Percentiles rank a stretch among this genome's conserved stretches.
phyloP scores from a whole-genome alignment of 176 grass and related monocot species.

The bread wheat (Triticum aestivum) region DNA sequence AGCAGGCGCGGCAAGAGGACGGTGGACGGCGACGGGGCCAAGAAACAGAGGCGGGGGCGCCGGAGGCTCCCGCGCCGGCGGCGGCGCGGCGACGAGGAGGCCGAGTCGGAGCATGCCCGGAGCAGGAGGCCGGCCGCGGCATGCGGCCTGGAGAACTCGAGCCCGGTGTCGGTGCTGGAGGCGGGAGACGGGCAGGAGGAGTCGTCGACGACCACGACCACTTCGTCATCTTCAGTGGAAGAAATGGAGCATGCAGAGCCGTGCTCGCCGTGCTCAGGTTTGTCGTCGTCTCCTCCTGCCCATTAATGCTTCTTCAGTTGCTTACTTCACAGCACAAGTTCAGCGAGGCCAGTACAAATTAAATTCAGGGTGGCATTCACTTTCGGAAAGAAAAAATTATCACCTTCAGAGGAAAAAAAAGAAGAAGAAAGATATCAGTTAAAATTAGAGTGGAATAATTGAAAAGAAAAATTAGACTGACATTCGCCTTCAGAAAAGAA shows the following conservation, averaged over 20 bases:
- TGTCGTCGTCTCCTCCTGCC: background rate
- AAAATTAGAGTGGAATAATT: no score
- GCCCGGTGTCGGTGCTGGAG: conserved; percentile 87
- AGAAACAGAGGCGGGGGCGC: background rate
- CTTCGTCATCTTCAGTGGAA: conserved; percentile 27
- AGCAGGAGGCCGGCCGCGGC: background rate
- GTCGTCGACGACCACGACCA: conserved; percentile 2
- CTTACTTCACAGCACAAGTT: background rate
- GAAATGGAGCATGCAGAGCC: conserved; percentile 23
- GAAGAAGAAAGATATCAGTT: background rate
- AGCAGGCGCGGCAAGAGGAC: background rate
- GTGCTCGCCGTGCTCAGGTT: conserved; percentile 57
- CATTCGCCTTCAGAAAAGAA: no score
- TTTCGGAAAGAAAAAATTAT: background rate
- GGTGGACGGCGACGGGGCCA: background rate
- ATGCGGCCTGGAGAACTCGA: conserved; percentile 36
- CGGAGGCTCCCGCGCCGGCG: conserved; percentile 18
- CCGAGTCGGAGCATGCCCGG: background rate
- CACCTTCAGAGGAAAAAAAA: no score
- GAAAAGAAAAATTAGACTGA: no score
- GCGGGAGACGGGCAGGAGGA: conserved; percentile 24
- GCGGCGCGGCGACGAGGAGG: conserved; percentile 7
- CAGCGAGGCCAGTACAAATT: no score
- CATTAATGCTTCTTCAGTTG: background rate
- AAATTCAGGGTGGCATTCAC: background rate